Base-by-base conservation (phyloP, 495 filamentous ascomycete genomes). In the Penicillium alfredii region DNA sequence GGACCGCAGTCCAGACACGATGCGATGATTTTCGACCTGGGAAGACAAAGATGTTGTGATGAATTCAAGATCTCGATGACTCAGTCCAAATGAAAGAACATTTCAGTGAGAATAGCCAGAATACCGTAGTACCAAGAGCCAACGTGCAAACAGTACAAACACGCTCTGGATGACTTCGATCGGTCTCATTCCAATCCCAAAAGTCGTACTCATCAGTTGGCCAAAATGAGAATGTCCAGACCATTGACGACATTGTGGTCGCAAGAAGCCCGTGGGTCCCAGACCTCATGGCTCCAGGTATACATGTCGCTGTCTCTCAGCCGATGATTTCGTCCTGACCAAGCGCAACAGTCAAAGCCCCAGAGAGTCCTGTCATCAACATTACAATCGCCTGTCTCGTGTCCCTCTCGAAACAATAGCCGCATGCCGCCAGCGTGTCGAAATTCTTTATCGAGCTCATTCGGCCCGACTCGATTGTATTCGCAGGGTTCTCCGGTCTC, bases 71-170 rank as follows among this genome's bases (percentile, higher is more conserved):
- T n/a, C n/a, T n/a, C n/a, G n/a, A n/a, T n/a, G n/a, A n/a, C n/a
- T n/a, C n/a, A n/a, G n/a, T n/a, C n/a, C n/a, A n/a, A n/a, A n/a
- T n/a, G n/a, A n/a, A n/a, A n/a, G n/a, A n/a, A n/a, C n/a, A n/a
- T n/a, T n/a, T n/a, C n/a, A n/a, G n/a, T n/a, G n/a, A n/a, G n/a
- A n/a, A n/a, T n/a, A n/a, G n/a, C n/a, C n/a, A n/a, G n/a, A n/a
- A n/a, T n/a, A n/a, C n/a, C n/a, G n/a, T n/a, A n/a, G n/a, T n/a
- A n/a, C n/a, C 26, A 20, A 11, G 18, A 30, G 10, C 17, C 11
- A 9, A 42, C 9, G 4, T 8, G 22, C 58, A 61, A 63, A 63
- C 59, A 54, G 28, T 60, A 51, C 56, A 63, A 63, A 63, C 59
- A 44, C 9, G 28, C 4, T 30, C n/a, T n/a, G n/a, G n/a, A n/a